Conservation (phyloP, 257 asterid species). For the Nyctanthes arbortristis region DNA sequence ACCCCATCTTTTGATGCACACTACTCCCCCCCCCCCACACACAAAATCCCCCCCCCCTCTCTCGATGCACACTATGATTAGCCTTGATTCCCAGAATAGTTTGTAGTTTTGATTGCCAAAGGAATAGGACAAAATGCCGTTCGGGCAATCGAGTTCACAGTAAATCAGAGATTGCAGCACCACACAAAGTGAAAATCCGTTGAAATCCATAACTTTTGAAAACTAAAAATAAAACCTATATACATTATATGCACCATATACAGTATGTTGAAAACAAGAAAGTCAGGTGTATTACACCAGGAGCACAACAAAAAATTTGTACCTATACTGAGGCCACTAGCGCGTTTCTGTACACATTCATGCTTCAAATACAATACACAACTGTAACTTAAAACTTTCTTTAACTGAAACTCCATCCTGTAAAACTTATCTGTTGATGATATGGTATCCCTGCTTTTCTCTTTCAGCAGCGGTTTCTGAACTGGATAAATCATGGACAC, state of each 20-base stretch:
- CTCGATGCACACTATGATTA: no score
- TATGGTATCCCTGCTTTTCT: neutral
- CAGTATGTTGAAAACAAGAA: neutral
- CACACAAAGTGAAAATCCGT: no score
- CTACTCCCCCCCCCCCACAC: no score
- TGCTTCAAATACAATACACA: neutral
- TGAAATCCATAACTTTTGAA: neutral
- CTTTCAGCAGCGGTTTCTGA: neutral
- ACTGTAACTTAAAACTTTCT: no score
- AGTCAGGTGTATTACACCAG: no score
- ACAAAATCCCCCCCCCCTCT: no score
- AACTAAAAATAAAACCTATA: neutral
- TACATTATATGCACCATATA: neutral
- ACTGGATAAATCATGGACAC: neutral
- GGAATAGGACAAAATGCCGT: constrained; percentile 56
- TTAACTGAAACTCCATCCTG: no score
- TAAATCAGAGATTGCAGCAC: no score
- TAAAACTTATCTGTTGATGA: neutral
- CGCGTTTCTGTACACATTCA: neutral
- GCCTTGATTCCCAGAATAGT: no score
- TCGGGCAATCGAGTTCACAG: no score
- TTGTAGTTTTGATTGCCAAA: constrained; percentile 58
- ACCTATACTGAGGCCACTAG: neutral
- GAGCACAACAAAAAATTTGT: no score
- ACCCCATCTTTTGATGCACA: constrained; percentile 28